These are phyloP conservation scores for Fusarium sp. DNA, from an alignment of 2,329 filamentous ascomycete species.

Conservation along the genomic window DNA sequence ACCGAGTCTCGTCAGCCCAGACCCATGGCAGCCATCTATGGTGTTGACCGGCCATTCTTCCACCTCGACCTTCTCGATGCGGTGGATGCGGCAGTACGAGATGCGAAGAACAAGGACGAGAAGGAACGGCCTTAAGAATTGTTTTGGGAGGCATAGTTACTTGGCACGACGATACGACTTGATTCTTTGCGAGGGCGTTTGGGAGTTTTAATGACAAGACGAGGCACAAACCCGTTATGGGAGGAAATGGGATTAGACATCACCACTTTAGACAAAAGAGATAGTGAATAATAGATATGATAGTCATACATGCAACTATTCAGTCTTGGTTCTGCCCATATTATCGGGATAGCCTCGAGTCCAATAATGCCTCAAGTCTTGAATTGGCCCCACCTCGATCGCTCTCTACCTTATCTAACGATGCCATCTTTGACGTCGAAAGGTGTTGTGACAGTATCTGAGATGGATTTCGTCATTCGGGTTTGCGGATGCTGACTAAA, in stretches of 20 bases:
- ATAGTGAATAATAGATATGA: slow-evolving; percentile 5
- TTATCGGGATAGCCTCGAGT: no score
- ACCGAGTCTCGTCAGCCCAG: background rate
- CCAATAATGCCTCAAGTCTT: no score
- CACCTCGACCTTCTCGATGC: slow-evolving; percentile 63
- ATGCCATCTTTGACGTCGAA: background rate
- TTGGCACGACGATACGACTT: slow-evolving; percentile 18
- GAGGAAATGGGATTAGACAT: background rate
- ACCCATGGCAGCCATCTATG: slow-evolving; percentile 52
- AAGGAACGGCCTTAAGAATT: background rate
- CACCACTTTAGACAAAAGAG: slow-evolving; percentile 9
- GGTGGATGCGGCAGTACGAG: slow-evolving; percentile 55
- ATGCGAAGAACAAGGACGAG: slow-evolving; percentile 46
- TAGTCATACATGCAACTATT: background rate
- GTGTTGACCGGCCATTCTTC: slow-evolving; percentile 64
- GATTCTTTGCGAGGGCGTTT: slow-evolving; percentile 22
- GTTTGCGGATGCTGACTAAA: slow-evolving; percentile 44
- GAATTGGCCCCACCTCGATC: background rate
- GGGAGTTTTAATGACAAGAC: background rate
- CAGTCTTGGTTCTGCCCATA: background rate
- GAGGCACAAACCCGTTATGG: background rate
- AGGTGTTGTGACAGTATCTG: slow-evolving; percentile 6
- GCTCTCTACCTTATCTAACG: no score
- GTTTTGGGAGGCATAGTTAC: background rate
- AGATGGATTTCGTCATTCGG: slow-evolving; percentile 39